Base-by-base conservation (phyloP, 352 stramenopile species). In the Pythium periplocum region DNA sequence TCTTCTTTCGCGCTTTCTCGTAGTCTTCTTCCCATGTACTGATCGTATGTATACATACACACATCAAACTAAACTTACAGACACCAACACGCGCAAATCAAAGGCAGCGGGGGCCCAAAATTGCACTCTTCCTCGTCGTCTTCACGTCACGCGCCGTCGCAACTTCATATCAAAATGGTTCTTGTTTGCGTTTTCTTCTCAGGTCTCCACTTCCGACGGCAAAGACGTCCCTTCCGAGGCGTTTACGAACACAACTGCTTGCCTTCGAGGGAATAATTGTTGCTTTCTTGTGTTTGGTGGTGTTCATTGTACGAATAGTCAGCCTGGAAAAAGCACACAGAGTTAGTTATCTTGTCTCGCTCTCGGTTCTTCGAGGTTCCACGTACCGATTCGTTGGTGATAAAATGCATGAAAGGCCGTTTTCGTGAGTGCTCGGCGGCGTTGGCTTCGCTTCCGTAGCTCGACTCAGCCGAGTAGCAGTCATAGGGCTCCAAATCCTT, bases 321-420 rank as follows among this genome's bases (percentile, higher is more conserved):
- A 31, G 12, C 46, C 61, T 68, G 48, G n/a, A 46, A 12, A 55
- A 31, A 48, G 4, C 46, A 42, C 12, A 4, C 7, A 58, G 17
- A 40, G 45, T 48, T 30, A 60, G 52, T 35, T 5, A 46, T 4
- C 2, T 45, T 17, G 43, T 26, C 17, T 26, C 17, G 17, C 17
- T 26, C 17, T 26, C 17, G 17, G 17, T 26, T 26, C 17, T 26
- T 26, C 17, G 17, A 0, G 17, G 17, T 26, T 26, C 17, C 17
- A 74, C 70, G 45, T 62, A 81, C 71, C 53, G 64, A 47, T 38
- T 64, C 63, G 30, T 91, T 75, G 11, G 74, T 86, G 61, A 88
- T 75, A 68, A 88, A 87, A 57, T 91, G 78, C 72, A 85, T 87
- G 69, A 75, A 89, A 37, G 81, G 68, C 32, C 80, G 78, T 63